These are phyloP conservation scores for Auricularia auricula-judae DNA, from an alignment of 768 basidiomycete genomes.

Conservation along the genomic window DNA sequence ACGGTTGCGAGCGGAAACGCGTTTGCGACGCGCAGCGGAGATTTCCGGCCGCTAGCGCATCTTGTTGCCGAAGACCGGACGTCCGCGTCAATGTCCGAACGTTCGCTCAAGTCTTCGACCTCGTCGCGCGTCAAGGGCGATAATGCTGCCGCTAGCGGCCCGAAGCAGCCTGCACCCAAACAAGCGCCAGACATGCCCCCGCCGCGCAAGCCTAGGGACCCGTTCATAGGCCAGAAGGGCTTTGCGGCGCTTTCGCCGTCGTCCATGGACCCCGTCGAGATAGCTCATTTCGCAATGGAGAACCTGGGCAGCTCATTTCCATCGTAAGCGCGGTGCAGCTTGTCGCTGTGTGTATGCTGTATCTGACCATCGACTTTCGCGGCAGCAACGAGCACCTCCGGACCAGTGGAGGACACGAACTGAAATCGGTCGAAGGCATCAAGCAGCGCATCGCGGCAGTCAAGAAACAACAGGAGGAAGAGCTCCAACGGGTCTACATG, in stretches of 20 bases:
- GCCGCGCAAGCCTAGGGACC: neutral
- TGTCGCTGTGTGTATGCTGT: neutral
- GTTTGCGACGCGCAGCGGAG: too few relatives aligned
- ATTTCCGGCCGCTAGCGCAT: too few relatives aligned
- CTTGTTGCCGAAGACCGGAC: too few relatives aligned
- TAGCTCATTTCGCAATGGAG: neutral
- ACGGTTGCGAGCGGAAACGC: too few relatives aligned
- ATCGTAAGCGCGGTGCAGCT: neutral
- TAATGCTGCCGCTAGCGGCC: neutral
- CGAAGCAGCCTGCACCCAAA: neutral
- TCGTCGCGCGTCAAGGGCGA: neutral
- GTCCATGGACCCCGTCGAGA: neutral
- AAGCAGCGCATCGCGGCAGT: neutral
- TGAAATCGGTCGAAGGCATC: neutral
- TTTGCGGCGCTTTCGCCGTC: neutral
- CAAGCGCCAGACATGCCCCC: neutral
- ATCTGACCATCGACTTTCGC: neutral
- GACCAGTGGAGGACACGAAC: neutral
- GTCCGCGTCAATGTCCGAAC: too few relatives aligned
- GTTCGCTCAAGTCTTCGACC: too few relatives aligned
- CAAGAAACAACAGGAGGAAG: neutral
- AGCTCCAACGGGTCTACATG: neutral
- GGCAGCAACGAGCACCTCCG: neutral
- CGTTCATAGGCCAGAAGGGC: neutral
- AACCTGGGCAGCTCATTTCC: neutral